Conservation (phyloP, 1,139 yeast species). For the Diutina sp. region DNA sequence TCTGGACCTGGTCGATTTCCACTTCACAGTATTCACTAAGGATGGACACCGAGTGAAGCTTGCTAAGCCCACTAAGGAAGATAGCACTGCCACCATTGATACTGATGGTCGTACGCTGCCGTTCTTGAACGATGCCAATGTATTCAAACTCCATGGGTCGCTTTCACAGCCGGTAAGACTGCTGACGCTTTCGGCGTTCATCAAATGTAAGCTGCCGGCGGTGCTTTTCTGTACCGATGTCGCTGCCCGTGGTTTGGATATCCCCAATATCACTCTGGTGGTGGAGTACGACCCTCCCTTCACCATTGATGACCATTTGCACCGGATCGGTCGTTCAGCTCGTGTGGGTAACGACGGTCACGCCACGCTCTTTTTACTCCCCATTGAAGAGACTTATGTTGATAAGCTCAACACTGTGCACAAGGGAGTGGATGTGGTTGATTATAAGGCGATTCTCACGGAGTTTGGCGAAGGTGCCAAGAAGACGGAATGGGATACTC, state of each 20-base stretch:
- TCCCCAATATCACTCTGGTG: conserved; percentile 53
- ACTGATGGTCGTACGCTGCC: conserved; percentile 14
- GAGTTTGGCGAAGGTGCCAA: conserved; percentile 33
- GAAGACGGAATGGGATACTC: conserved; percentile 67
- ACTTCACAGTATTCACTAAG: conserved; percentile 60
- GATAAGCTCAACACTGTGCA: conserved; percentile 43
- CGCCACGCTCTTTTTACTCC: conserved; percentile 64
- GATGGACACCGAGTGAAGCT: conserved; percentile 21
- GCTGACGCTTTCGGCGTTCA: conserved; percentile 56
- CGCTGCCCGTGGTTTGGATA: conserved; percentile 61
- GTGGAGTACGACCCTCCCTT: conserved; percentile 63
- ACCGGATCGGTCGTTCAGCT: conserved; percentile 65
- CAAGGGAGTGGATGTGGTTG: conserved; percentile 29
- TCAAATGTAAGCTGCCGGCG: conserved; percentile 35
- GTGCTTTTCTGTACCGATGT: conserved; percentile 76
- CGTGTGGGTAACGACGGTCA: conserved; percentile 58
- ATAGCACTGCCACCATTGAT: neutral
- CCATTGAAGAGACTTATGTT: conserved; percentile 84
- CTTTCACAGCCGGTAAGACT: conserved; percentile 74
- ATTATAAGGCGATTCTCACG: conserved; percentile 41
- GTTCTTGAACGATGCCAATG: conserved; percentile 31
- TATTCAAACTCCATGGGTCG: conserved; percentile 87
- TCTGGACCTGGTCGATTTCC: conserved; percentile 91
- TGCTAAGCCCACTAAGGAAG: neutral
- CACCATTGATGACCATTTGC: conserved; percentile 58